A percentile compares a stretch with the other conserved stretches of the same genome.
Evolutionary conservation across 1,284 basidiomycete genomes (phyloP).

Genomic region (Ustilago xerochloae): DNA sequence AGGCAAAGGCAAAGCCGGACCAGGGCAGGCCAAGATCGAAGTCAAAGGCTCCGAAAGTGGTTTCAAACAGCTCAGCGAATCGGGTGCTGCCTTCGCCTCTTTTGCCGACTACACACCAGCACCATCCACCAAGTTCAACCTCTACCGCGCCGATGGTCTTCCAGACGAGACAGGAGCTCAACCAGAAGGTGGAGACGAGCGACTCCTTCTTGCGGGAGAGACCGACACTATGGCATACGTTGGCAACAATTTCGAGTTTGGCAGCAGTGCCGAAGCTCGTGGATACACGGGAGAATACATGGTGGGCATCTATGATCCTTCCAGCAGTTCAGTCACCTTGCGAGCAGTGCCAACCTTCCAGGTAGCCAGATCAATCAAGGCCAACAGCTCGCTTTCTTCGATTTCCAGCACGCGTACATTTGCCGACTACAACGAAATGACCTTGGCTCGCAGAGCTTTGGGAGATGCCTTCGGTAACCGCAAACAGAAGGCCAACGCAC

Average conservation of each 20-base stretch:
- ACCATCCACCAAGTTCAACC: slow-evolving; percentile 40
- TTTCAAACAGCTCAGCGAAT: slow-evolving; percentile 30
- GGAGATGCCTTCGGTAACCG: slow-evolving; percentile 66
- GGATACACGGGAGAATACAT: slow-evolving; percentile 66
- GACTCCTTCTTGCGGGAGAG: slow-evolving; percentile 57
- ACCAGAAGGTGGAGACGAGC: slow-evolving; percentile 33
- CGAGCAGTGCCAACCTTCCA: slow-evolving; percentile 61
- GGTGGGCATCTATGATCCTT: slow-evolving; percentile 63
- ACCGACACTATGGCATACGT: slow-evolving; percentile 58
- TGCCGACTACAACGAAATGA: slow-evolving; percentile 52
- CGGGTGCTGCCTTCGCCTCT: slow-evolving; percentile 42
- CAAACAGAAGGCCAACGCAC: slow-evolving; percentile 63
- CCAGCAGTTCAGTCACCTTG: slow-evolving; percentile 57
- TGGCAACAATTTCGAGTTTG: slow-evolving; percentile 56
- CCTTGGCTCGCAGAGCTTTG: slow-evolving; percentile 55
- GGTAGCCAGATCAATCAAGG: slow-evolving; percentile 57
- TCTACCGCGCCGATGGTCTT: slow-evolving; percentile 46
- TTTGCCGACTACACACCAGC: slow-evolving; percentile 49
- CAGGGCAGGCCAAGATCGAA: slow-evolving; percentile 30
- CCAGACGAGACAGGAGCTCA: slow-evolving; percentile 39
- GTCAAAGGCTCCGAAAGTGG: slow-evolving; percentile 17
- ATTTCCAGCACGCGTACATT: slow-evolving; percentile 46
- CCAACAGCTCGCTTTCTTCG: slow-evolving; percentile 51
- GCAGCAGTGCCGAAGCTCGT: slow-evolving; percentile 48
- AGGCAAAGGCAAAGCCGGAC: slow-evolving; percentile 17